Evolutionary conservation across 2,329 filamentous ascomycete species (phyloP).

Genomic region (Fusarium sp.): DNA sequence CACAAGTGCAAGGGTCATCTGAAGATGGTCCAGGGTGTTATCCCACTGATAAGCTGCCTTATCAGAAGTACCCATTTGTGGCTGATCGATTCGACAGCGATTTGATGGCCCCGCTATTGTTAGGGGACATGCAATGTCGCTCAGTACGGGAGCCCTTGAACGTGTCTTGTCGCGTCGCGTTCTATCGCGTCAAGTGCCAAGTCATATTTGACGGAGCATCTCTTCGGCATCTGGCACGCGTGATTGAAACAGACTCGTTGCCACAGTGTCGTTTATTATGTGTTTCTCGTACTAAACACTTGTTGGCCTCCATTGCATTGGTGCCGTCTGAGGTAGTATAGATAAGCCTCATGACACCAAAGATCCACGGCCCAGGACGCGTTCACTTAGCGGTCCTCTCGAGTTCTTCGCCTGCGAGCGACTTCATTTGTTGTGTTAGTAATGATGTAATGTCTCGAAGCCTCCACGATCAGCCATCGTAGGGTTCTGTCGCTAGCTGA

Average conservation of each 20-base stretch:
- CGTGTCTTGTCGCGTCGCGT: background rate
- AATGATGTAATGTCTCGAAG: background rate
- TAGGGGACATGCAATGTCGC: background rate
- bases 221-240: background rate
- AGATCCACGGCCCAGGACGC: background rate
- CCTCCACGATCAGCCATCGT: background rate
- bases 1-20: background rate
- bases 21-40: background rate
- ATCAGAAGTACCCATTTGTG: background rate
- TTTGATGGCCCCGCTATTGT: background rate
- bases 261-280: background rate
- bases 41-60: background rate
- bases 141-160: background rate
- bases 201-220: no score
- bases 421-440: no score
- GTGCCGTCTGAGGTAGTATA: background rate
- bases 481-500: background rate
- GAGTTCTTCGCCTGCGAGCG: no score
- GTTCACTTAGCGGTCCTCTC: background rate
- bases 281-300: rapidly evolving
- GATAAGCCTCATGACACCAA: background rate
- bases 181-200: background rate
- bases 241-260: no score
- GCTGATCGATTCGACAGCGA: background rate
- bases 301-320: no score